Conservation (phyloP, 176 grass and related monocot genomes). For the Musa acuminata region DNA sequence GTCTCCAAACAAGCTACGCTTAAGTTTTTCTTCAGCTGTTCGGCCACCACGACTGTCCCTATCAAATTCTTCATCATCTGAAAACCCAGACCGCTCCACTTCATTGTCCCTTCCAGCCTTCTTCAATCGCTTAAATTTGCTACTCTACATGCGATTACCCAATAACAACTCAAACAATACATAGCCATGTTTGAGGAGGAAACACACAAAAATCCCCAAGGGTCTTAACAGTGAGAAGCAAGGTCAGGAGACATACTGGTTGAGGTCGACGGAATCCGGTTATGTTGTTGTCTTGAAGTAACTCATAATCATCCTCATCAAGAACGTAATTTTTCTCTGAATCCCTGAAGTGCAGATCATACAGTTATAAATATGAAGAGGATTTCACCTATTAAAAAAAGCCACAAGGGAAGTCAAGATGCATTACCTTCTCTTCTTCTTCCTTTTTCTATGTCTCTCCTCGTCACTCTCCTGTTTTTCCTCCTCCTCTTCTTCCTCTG, state of each 20-base stretch:
- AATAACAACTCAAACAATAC: slow-evolving; percentile 1
- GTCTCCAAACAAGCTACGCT: slow-evolving; percentile 79
- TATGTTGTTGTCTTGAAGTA: slow-evolving; percentile 96
- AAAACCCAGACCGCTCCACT: slow-evolving; percentile 51
- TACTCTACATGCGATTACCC: slow-evolving; percentile 36
- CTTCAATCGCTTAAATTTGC: slow-evolving; percentile 87
- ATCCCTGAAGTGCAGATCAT: slow-evolving; percentile 39
- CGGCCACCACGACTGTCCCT: slow-evolving; percentile 37
- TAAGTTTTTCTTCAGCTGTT: slow-evolving; percentile 67
- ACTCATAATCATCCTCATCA: slow-evolving; percentile 95
- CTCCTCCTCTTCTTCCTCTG: slow-evolving; percentile 55
- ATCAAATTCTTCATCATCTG: slow-evolving; percentile 63
- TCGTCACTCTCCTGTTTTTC: slow-evolving; percentile 48
- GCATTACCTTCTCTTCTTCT: slow-evolving; percentile 64
- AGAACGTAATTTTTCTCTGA: slow-evolving; percentile 68
- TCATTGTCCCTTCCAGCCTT: slow-evolving; percentile 83
- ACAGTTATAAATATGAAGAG: slow-evolving; percentile 19
- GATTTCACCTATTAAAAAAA: not conserved
- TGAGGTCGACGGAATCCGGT: slow-evolving; percentile 72
- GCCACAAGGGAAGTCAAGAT: not conserved
- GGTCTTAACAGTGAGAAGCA: not conserved
- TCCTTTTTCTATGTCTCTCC: slow-evolving; percentile 80
- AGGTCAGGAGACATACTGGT: slow-evolving; percentile 41
- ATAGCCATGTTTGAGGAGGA: not conserved
- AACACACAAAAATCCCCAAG: not conserved